Evolutionary conservation across 352 stramenopile species (phyloP), one percentile per base, ranked within the genome.

Genomic region (Phytophthora idaei): DNA sequence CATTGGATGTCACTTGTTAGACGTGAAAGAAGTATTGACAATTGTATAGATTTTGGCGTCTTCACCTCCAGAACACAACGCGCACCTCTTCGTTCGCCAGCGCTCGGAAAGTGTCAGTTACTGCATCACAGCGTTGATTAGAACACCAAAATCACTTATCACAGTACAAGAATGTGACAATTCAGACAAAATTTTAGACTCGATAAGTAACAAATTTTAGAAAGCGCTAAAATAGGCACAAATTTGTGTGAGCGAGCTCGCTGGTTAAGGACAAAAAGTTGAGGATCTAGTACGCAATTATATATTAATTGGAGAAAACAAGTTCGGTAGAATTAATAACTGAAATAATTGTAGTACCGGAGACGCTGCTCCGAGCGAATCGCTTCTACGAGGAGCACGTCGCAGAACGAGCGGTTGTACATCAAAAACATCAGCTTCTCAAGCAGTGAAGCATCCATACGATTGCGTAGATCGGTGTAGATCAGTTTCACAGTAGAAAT

Each of bases 51-150:
- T 49, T 50, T 36, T 51, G 45, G 27, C 25, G 9, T 42, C n/a
- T 29, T 31, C 39, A 76, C 63, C 57, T 70, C 71, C 71, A 89
- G 53, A 90, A 89, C 29, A 83, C 77, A 44, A 69, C 50, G 63
- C 78, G 78, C 28, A 90, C 65, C 47, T 65, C 51, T 3, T 71
- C 45, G 51, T 88, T 76, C 8, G 76, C 63, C 47, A 88, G 31
- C 25, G 78, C 78, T 71, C 74, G 82, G 41, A 67, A 64, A 6
- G 71, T 67, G 27, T 71, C 74, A 5, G 25, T 69, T 32, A 48
- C 74, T 21, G 52, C 6, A 29, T 12, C 17, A 53, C 37, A 64
- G 17, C 8, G 34, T 34, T 28, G 12, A 46, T 54, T 51, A 66
- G 34, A 64, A 21, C 21, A 21, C 21, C 0, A 21, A 21, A 21